Conservation (phyloP, 192 early-diverging fungal genomes). For the Entrophospora sp. region DNA sequence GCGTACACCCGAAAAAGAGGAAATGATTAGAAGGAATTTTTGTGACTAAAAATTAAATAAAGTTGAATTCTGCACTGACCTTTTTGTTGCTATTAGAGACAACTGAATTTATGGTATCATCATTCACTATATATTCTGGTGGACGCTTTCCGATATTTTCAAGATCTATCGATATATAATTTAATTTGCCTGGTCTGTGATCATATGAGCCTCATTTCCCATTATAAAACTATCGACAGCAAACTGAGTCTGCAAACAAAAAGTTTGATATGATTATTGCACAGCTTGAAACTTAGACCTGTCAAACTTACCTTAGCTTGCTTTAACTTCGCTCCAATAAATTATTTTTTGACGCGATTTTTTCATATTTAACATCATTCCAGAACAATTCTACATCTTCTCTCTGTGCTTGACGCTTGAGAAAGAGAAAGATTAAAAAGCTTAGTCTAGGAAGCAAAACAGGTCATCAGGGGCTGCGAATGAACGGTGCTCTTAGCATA, state of each 20-base stretch:
- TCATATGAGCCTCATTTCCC: not conserved
- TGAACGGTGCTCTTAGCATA: not conserved
- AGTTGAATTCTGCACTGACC: too few species aligned
- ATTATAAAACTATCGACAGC: not conserved
- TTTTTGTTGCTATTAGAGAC: too few species aligned
- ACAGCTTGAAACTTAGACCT: not conserved
- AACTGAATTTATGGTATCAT: too few species aligned
- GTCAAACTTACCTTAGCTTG: not conserved
- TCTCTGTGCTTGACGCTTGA: not conserved
- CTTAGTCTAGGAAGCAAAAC: not conserved
- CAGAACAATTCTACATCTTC: constrained; percentile 1
- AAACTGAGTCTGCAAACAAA: not conserved
- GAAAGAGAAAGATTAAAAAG: not conserved
- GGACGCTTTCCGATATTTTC: too few species aligned
- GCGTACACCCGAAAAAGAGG: too few species aligned
- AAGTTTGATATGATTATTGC: not conserved
- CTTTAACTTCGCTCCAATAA: not conserved
- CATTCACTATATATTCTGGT: too few species aligned
- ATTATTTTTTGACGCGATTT: not conserved
- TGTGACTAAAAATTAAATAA: too few species aligned
- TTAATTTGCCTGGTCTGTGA: constrained; percentile 3
- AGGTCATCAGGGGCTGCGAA: not conserved
- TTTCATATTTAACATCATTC: not conserved
- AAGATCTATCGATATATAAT: constrained; percentile 9
- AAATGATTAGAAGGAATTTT: too few species aligned